A percentile compares a stretch with the other conserved stretches of the same genome.
phyloP scores from a whole-genome alignment of 345 rosid species.

The Brassica carinata region DNA sequence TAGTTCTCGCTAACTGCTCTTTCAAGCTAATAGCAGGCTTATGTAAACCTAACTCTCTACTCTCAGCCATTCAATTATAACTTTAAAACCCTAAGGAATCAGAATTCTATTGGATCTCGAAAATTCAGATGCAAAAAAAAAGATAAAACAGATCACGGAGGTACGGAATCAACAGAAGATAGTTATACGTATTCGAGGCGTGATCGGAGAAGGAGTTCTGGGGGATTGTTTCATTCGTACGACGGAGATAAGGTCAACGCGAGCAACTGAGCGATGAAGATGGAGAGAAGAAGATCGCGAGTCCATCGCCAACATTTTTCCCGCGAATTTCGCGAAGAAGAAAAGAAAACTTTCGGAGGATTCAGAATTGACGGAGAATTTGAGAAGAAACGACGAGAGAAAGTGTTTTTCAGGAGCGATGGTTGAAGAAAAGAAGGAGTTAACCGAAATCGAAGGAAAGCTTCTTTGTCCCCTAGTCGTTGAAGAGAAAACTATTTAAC shows the following conservation, averaged over 20 bases:
- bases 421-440: background rate
- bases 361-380: slow-evolving; percentile 15
- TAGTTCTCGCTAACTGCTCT: slow-evolving; percentile 70
- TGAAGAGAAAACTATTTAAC: background rate
- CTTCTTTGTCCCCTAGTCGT: slow-evolving; percentile 6
- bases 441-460: slow-evolving; percentile 28
- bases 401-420: slow-evolving; percentile 14
- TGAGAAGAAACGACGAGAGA: slow-evolving; percentile 37
- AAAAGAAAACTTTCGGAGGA: background rate
- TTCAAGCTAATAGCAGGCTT: slow-evolving; percentile 53
- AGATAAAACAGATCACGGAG: background rate
- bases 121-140: slow-evolving; percentile 30
- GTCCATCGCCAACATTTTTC: slow-evolving; percentile 55
- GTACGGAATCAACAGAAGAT: slow-evolving; percentile 23
- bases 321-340: slow-evolving; percentile 15
- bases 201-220: slow-evolving; percentile 46
- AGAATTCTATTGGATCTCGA: slow-evolving; percentile 34
- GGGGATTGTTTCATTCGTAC: slow-evolving; percentile 54
- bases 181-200: slow-evolving; percentile 61
- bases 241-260: slow-evolving; percentile 47
- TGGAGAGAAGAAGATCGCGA: slow-evolving; percentile 42
- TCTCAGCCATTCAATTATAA: slow-evolving; percentile 54
- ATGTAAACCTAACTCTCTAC: slow-evolving; percentile 17
- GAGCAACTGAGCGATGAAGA: slow-evolving; percentile 46
- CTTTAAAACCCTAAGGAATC: slow-evolving; percentile 10